Evolutionary conservation across 225 moss, liverwort and hornwort genomes (phyloP), one percentile per base, ranked within the genome.

Genomic region (Rhytidiadelphus loreus): DNA sequence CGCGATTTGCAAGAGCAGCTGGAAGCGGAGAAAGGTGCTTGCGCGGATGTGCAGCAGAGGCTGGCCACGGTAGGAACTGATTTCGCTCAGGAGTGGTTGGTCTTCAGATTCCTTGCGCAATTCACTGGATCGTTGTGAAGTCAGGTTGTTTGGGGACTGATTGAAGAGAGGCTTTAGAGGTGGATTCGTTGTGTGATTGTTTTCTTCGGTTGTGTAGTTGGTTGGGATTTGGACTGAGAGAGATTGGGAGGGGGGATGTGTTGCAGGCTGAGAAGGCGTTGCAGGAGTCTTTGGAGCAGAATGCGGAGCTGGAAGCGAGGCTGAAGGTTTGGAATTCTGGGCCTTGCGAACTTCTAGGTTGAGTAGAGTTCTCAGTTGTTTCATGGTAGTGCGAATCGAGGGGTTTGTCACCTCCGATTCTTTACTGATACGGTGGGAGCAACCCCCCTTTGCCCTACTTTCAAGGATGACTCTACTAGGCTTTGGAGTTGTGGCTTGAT

Each of bases 1-100:
- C 91, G 89, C 19, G 95, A 92, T 44, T 93, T 98, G 90, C 93
- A 93, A 82, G 90, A 86, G 92, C 96, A 97, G 92, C 88, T 95
- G 87, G 97, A 96, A 86, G 93, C 93, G 15, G 95, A 97, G 86
- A 97, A 96, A 70, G 94, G 94, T 23, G 93, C 95, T 16, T 95
- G 93, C 86, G 93, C 93, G 33, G 93, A 95, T 72, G 92, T 98
- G 64, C 95, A 87, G 80, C 87, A 44, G 57, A 33, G 79, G 28
- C 80, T 87, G 22, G 26, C 43, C 24, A 69, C 66, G 79, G 87
- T 87, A 46, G 72, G 84, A 53, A 3, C 5, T 14, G 41, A 2
- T 26, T 32, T 23, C 14, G 46, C 62, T 44, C 30, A 8, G 66
- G 39, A 65, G 53, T 55, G n/a, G n/a, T 39, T n/a, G 0, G 4